A percentile compares a stretch with the other conserved stretches of the same genome.
phyloP scores from a whole-genome alignment of 2,329 filamentous ascomycete species.

The Cladosporium sphaerospermum region DNA sequence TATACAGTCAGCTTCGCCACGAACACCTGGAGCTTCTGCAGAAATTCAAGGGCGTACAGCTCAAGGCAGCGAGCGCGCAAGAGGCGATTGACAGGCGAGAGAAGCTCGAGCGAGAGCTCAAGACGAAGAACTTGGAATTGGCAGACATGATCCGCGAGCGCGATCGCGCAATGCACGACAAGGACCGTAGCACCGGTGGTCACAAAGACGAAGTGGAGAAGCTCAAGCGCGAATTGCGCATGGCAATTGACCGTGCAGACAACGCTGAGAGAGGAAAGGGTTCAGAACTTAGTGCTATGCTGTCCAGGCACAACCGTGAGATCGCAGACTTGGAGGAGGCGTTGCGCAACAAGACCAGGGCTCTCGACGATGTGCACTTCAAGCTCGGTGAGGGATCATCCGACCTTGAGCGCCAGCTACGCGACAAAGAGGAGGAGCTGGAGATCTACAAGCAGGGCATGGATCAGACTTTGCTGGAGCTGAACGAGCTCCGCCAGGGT shows the following conservation, averaged over 20 bases:
- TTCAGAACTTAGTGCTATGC: constrained; percentile 87
- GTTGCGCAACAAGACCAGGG: constrained; percentile 75
- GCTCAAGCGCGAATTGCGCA: constrained; percentile 82
- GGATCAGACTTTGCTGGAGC: constrained; percentile 89
- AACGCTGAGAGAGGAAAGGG: constrained; percentile 90
- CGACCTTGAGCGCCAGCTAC: constrained; percentile 77
- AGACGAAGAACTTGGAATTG: constrained; percentile 98
- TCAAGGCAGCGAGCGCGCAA: constrained; percentile 94
- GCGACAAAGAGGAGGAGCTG: constrained; percentile 94
- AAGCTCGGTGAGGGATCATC: constrained; percentile 74
- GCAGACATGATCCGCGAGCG: constrained; percentile 98
- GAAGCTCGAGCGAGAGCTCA: constrained; percentile 93
- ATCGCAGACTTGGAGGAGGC: constrained; percentile 95
- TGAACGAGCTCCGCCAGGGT: constrained; percentile 71
- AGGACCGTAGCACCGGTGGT: constrained; percentile 76
- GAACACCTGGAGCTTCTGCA: constrained; percentile 92
- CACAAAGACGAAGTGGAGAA: constrained; percentile 94
- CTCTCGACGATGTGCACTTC: constrained; percentile 74
- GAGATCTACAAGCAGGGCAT: constrained; percentile 97
- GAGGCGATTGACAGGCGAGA: constrained; percentile 93
- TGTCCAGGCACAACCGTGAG: constrained; percentile 93
- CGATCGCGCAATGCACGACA: constrained; percentile 87
- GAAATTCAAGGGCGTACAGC: constrained; percentile 91
- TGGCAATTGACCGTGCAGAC: constrained; percentile 86
- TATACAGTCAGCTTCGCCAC: constrained; percentile 91